These are phyloP conservation scores for Smittium culicis DNA, from an alignment of 371 early-diverging fungal species.

Conservation along the genomic window DNA sequence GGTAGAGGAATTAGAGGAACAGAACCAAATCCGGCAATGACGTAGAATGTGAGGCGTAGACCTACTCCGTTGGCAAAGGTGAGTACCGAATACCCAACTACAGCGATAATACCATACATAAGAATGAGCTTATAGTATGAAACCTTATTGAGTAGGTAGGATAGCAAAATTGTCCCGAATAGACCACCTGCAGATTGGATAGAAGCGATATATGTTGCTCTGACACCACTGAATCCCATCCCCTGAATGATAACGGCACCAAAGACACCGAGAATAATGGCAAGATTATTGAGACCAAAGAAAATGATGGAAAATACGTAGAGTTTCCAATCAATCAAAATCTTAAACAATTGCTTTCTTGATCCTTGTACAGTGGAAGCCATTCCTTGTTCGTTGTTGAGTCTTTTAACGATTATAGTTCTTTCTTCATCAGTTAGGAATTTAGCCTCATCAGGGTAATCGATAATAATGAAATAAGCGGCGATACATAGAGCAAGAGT, in stretches of 20 bases:
- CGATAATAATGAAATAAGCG: conserved; percentile 30
- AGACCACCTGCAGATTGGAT: conserved; percentile 15
- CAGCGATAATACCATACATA: neutral
- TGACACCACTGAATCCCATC: conserved; percentile 39
- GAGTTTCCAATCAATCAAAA: conserved; percentile 20
- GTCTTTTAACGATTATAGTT: conserved; percentile 20
- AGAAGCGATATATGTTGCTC: conserved; percentile 26
- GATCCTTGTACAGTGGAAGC: conserved; percentile 19
- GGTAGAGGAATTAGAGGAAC: neutral
- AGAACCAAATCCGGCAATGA: neutral
- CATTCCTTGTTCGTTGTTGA: conserved; percentile 29
- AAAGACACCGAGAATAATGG: conserved; percentile 49
- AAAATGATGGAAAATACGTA: conserved; percentile 17
- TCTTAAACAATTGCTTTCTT: conserved; percentile 14
- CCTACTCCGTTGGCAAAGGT: neutral
- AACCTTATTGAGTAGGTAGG: neutral
- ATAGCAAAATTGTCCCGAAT: neutral
- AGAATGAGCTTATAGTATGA: neutral
- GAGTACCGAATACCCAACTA: neutral
- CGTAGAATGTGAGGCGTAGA: neutral
- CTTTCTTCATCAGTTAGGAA: conserved; percentile 21
- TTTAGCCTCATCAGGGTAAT: conserved; percentile 23
- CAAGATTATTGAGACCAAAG: conserved; percentile 42
- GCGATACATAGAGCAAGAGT: conserved; percentile 43
- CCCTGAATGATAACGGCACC: conserved; percentile 54